Conservation (phyloP, 306 rosid species). For the Rosa lucieae region DNA sequence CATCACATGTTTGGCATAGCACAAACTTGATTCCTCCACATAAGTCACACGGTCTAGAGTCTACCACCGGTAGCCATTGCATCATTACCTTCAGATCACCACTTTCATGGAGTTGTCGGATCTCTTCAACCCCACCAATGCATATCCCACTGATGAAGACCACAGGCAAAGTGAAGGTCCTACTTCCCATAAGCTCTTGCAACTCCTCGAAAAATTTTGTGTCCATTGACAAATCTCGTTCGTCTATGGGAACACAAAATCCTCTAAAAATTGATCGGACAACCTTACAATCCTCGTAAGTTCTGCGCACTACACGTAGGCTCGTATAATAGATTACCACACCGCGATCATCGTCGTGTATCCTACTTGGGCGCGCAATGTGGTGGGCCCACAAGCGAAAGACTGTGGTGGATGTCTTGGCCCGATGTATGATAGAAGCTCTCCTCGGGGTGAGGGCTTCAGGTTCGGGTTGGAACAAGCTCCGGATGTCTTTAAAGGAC, state of each 20-base stretch:
- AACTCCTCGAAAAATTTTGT: slow-evolving; percentile 50
- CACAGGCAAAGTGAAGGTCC: slow-evolving; percentile 41
- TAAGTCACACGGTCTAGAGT: slow-evolving; percentile 36
- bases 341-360: slow-evolving; percentile 44
- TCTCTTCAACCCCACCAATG: slow-evolving; percentile 71
- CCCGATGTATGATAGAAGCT: slow-evolving; percentile 65
- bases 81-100: slow-evolving; percentile 62
- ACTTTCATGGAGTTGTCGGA: slow-evolving; percentile 49
- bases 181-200: slow-evolving; percentile 41
- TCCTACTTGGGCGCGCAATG: background rate
- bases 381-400: slow-evolving; percentile 42
- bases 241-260: slow-evolving; percentile 60
- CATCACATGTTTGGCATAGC: slow-evolving; percentile 65
- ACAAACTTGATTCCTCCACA: slow-evolving; percentile 75
- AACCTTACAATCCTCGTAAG: slow-evolving; percentile 66
- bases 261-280: slow-evolving; percentile 64
- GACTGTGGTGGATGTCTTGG: slow-evolving; percentile 40
- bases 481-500: slow-evolving; percentile 75
- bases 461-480: slow-evolving; percentile 37
- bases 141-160: slow-evolving; percentile 66
- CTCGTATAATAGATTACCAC: slow-evolving; percentile 71
- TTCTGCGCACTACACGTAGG: slow-evolving; percentile 77
- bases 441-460: slow-evolving; percentile 39
- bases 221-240: slow-evolving; percentile 84
- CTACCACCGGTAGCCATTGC: slow-evolving; percentile 49